phyloP scores from a whole-genome alignment of 805 yeast species.

The Spathaspora passalidarum region DNA sequence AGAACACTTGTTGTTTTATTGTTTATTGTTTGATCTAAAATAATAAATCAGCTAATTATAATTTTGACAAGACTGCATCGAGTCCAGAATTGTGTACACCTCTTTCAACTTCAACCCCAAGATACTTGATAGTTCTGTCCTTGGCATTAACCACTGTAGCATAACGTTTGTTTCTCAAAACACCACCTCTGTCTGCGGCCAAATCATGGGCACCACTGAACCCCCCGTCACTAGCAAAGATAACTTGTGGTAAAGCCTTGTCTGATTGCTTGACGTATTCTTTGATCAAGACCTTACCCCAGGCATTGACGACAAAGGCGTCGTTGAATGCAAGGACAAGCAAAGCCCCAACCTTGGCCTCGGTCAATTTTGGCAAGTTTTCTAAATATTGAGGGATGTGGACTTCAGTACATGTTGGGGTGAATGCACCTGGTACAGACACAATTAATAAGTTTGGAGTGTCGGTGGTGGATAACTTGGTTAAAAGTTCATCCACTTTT shows the following conservation, averaged over 20 bases:
- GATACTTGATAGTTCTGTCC: conserved; percentile 27
- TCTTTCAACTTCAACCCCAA: conserved; percentile 30
- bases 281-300: conserved; percentile 41
- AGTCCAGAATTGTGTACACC: conserved; percentile 35
- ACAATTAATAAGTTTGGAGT: conserved; percentile 30
- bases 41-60: conserved; percentile 2
- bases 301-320: conserved; percentile 41
- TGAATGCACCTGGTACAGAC: conserved; percentile 43
- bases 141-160: conserved; percentile 32
- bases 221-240: conserved; percentile 40
- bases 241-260: conserved; percentile 24
- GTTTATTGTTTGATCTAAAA: neutral
- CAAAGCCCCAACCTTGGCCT: conserved; percentile 25
- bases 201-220: conserved; percentile 29
- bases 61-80: conserved; percentile 37
- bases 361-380: conserved; percentile 25
- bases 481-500: conserved; percentile 30
- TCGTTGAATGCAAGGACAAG: conserved; percentile 40
- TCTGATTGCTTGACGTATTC: conserved; percentile 15
- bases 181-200: conserved; percentile 32
- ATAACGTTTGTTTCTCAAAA: conserved; percentile 39
- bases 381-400: conserved; percentile 39
- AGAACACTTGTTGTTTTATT: too few relatives aligned
- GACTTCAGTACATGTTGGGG: conserved; percentile 44
- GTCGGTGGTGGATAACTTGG: conserved; percentile 15